phyloP scores from a whole-genome alignment of 441 rosid species.

The Syzygium syzygioides region DNA sequence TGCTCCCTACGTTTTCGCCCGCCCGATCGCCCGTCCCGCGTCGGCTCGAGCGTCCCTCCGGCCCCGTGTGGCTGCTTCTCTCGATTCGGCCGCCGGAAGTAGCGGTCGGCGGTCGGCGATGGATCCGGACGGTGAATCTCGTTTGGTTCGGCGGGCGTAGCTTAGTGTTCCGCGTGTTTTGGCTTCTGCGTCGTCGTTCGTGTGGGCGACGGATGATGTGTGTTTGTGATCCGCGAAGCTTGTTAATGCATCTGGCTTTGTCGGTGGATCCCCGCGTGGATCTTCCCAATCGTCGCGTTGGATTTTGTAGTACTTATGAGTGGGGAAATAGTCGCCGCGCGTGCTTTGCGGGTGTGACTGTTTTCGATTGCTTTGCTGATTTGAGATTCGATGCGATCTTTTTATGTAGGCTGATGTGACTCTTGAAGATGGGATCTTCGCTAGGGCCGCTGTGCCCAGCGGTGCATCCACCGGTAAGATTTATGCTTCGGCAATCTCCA shows the following conservation, averaged over 20 bases:
- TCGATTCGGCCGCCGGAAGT: not conserved
- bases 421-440: slow-evolving; percentile 27
- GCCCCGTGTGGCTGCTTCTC: not conserved
- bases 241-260: not conserved
- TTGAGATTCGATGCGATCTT: not conserved
- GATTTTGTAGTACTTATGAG: not conserved
- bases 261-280: not conserved
- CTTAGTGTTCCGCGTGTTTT: not conserved
- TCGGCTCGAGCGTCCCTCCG: no score
- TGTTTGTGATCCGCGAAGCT: not conserved
- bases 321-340: not conserved
- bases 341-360: not conserved
- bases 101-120: not conserved
- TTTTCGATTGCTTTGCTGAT: not conserved
- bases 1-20: not conserved
- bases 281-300: not conserved
- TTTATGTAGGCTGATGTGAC: slow-evolving; percentile 28
- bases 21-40: not conserved
- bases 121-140: not conserved
- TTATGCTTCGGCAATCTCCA: not conserved
- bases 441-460: slow-evolving; percentile 45
- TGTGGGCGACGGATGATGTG: not conserved
- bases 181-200: fast-evolving
- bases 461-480: slow-evolving; percentile 42
- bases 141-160: not conserved